Percentiles rank a stretch among this genome's conserved stretches.
These are phyloP conservation scores for Mortierella hygrophila DNA, from an alignment of 192 early-diverging fungal genomes.

Conservation along the genomic window DNA sequence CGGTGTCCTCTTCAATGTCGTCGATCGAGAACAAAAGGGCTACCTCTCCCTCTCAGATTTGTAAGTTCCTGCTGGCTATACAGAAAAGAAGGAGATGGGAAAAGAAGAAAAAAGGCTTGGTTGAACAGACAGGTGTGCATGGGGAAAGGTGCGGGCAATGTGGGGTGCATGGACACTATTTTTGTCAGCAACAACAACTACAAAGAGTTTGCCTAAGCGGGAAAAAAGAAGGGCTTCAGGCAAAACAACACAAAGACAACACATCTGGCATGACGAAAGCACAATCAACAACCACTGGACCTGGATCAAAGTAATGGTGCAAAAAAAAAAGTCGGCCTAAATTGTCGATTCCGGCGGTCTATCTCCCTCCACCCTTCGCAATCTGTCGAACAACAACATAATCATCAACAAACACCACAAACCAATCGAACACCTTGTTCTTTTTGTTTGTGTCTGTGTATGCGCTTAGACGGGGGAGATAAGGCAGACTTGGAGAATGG, in stretches of 20 bases:
- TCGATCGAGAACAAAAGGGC: constrained; percentile 64
- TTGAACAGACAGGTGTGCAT: neutral
- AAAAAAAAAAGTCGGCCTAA: neutral
- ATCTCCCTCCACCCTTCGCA: neutral
- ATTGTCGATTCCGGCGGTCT: neutral
- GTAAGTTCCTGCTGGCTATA: constrained; percentile 20
- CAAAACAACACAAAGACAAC: neutral
- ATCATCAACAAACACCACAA: neutral
- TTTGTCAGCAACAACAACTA: neutral
- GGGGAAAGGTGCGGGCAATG: neutral
- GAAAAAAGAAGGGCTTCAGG: neutral
- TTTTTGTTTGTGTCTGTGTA: neutral
- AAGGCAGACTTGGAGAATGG: neutral
- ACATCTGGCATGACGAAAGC: neutral
- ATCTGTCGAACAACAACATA: neutral
- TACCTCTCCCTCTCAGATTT: constrained; percentile 70
- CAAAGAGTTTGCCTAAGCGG: neutral
- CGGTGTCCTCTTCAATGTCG: constrained; percentile 68
- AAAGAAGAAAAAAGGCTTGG: neutral
- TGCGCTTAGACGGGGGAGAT: neutral
- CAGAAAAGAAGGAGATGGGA: neutral
- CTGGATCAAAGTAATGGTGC: neutral
- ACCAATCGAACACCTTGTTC: neutral
- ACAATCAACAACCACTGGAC: neutral
- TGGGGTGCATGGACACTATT: neutral